Base-by-base conservation (phyloP, 306 rosid species). In the Coriaria nepalensis region DNA sequence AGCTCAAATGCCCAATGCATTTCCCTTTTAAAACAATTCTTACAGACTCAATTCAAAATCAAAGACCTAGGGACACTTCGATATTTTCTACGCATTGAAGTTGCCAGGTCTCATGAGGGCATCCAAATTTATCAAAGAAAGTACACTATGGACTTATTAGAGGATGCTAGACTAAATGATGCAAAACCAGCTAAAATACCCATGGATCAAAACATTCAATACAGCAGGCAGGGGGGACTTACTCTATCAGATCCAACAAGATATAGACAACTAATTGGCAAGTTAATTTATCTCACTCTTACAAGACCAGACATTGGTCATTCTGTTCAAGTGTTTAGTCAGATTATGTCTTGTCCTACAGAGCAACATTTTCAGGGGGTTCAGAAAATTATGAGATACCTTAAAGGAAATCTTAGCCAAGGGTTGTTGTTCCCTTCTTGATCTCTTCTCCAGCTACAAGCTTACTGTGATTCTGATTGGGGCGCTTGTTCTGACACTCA, bases 81-180 rank as follows among this genome's bases (percentile, higher is more conserved):
- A n/a, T 52, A 53, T 53, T 53, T 53, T 8, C 32, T 53, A 9
- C 47, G 58, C 6, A 7, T 53, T 10, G 37, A 40, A 11, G 58
- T 53, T 13, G 47, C 47, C 5, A 4, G 50, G 5, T 13, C 6
- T 46, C 7, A 8, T 8, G 0, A 32, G 9, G 58, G 58, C 7
- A 10, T 53, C 7, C 15, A 11, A 5, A 9, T 53, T 3, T 53
- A n/a, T 11, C 46, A 53, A 40, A 12, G 35, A 4, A 53, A 53
- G 20, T 53, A 53, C 14, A 33, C 57, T 0, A 37, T 53, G 6
- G 45, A 53, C 10, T 14, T 53, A 8, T 14, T 53, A 5, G 13
- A 12, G 0, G 43, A 53, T 12, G 34, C 13, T 5, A 7, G 47
- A 2, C 10, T 53, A 5, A 8, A 39, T 0, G 36, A 47, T 0